Evolutionary conservation across 805 yeast species (phyloP), one percentile per base, ranked within the genome.

Genomic region (Myxozyma neotropica): DNA sequence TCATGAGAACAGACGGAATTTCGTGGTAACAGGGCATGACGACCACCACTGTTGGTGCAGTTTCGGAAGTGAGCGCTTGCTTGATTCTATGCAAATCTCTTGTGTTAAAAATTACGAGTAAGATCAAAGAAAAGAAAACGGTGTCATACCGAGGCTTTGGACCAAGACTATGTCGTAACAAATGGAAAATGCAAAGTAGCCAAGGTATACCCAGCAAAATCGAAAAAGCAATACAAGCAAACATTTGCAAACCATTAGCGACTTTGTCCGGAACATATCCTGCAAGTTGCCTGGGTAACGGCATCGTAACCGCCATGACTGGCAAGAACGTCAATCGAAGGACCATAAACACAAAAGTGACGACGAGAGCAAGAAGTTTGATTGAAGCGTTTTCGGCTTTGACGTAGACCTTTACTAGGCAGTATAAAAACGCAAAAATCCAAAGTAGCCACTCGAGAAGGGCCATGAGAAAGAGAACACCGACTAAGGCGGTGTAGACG

Each of bases 21-120:
- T 61, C 65, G 33, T 58, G 42, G 44, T 61, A 61, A 39, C 62
- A 58, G 7, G 65, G 65, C 65, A 61, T 61, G 33, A 61, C 62
- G 31, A 61, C 58, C 7, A 61, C 63, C 4, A 61, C 63, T n/a
- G 49, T 53, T 31, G 65, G 65, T 39, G 65, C 65, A 15, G 53
- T 44, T 23, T 35, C 53, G 19, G 54, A 40, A 24, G 24, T 31
- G 29, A 60, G 49, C 3, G 17, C 36, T 4, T 46, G 38, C 10
- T 33, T 46, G 13, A 50, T 31, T 46, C 63, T 56, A 13, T 17
- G 35, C 24, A 12, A n/a, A n/a, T n/a, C n/a, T n/a, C n/a, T n/a
- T n/a, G 24, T 12, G 35, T 24, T 19, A 26, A 27, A 4, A 17
- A n/a, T 19, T 23, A 17, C 27, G 52, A 15, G 10, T 12, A 15